phyloP scores from a whole-genome alignment of 495 filamentous ascomycete species.

The Hypoxylon lenormandii region DNA sequence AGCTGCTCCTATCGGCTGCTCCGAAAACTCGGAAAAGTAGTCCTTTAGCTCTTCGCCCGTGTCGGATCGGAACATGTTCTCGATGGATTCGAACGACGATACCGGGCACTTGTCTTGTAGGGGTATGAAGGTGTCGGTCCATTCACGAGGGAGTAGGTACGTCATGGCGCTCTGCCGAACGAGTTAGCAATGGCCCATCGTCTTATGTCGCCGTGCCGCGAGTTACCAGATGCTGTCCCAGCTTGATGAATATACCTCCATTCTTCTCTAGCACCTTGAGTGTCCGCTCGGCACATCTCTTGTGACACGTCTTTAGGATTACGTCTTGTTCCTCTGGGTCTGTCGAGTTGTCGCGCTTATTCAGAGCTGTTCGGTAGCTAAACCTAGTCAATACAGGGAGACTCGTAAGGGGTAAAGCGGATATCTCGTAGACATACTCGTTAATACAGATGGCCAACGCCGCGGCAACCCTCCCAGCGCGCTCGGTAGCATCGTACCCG shows the following conservation, averaged over 20 bases:
- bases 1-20: slow-evolving; percentile 85
- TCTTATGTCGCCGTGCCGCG: background rate
- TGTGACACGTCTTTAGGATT: slow-evolving; percentile 85
- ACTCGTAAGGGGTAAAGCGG: background rate
- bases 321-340: slow-evolving; percentile 71
- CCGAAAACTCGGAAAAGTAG: slow-evolving; percentile 84
- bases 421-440: slow-evolving; percentile 72
- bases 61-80: slow-evolving; percentile 84
- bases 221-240: slow-evolving; percentile 87
- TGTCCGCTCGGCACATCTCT: slow-evolving; percentile 87
- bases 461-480: slow-evolving; percentile 81
- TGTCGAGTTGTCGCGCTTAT: slow-evolving; percentile 68
- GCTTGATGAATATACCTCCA: slow-evolving; percentile 97
- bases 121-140: slow-evolving; percentile 95
- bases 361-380: slow-evolving; percentile 86
- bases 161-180: slow-evolving; percentile 81
- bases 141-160: slow-evolving; percentile 91
- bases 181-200: slow-evolving; percentile 33
- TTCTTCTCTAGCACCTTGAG: slow-evolving; percentile 89
- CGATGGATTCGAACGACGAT: slow-evolving; percentile 88
- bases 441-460: slow-evolving; percentile 85
- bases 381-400: slow-evolving; percentile 10
- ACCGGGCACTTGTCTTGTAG: slow-evolving; percentile 96
- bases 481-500: slow-evolving; percentile 76
- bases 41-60: slow-evolving; percentile 83